Evolutionary conservation across 2,329 filamentous ascomycete genomes (phyloP), one percentile per base, ranked within the genome.

Genomic region (Colletotrichum brevisporum): DNA sequence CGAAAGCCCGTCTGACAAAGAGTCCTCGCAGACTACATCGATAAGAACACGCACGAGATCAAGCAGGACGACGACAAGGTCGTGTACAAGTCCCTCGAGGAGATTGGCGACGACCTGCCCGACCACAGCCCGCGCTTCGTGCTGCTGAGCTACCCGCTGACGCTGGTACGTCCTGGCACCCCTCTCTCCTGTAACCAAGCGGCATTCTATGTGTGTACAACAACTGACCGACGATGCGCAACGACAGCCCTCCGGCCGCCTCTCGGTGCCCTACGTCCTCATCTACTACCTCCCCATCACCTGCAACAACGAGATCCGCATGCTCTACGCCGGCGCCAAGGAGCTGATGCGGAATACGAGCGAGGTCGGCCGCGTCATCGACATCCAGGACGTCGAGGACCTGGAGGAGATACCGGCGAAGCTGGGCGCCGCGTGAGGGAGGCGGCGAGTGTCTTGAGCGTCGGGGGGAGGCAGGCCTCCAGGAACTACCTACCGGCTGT

Each of bases 321-420:
- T 98, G 96, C 84, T 96, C 78, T 99, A 98, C 79, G 96, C 96
- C 36, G 93, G 95, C 47, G 96, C 96, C 51, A 97, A 98, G 82
- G 96, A 99, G 83, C 82, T 98, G 79, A 94, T 98, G 92, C 90
- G 95, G 72, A 97, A 94, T 77, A 97, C 94, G 63, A 93, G 93
- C 68, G 94, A 98, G 83, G 95, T 94, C n/a, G 91, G 92, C 62
- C 90, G 89, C 74, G 91, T 98, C 27, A 89, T 99, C 71, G 95
- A 98, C 80, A 90, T 98, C 56, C 90, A 93, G 74, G 90, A 88
- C 21, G 87, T 88, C 4, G 94, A 97, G 63, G 95, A 98, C 63
- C 78, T 98, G 74, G 90, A 93, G 73, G 90, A 92, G n/a, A 90
- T 98, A 71, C 93, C 95, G 66, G 83, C 88, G 73, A 92, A 89